phyloP scores from a whole-genome alignment of 768 basidiomycete species.

The Pisolithus sp. region DNA sequence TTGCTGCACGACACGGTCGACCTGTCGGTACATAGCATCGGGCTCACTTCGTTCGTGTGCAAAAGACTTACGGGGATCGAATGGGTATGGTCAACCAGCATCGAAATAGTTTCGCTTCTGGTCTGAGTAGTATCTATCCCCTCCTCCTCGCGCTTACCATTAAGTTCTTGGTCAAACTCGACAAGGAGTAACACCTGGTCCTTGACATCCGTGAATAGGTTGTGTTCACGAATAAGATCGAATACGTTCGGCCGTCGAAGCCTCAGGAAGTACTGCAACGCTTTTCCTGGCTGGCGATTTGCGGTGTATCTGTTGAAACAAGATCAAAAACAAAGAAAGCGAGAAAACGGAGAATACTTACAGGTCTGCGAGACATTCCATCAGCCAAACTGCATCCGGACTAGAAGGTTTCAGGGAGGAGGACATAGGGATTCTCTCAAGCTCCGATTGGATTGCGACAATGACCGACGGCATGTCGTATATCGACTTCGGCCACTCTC shows the following conservation, averaged over 20 bases:
- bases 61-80: constrained; percentile 76
- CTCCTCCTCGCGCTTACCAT: constrained; percentile 46
- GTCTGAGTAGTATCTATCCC: constrained; percentile 34
- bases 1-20: constrained; percentile 83
- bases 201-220: constrained; percentile 90
- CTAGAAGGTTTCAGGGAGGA: constrained; percentile 37
- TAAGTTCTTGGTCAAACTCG: constrained; percentile 89
- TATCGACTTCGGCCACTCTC: constrained; percentile 85
- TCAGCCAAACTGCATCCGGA: constrained; percentile 57
- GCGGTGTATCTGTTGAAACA: constrained; percentile 55
- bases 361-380: constrained; percentile 94
- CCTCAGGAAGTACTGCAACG: constrained; percentile 83
- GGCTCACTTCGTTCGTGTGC: not conserved
- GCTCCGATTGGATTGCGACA: constrained; percentile 77
- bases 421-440: constrained; percentile 56
- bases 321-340: not conserved
- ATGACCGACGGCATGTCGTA: constrained; percentile 87
- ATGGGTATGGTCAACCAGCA: constrained; percentile 91
- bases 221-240: constrained; percentile 87
- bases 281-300: constrained; percentile 92
- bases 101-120: constrained; percentile 71
- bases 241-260: constrained; percentile 87
- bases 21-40: constrained; percentile 40
- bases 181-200: constrained; percentile 90
- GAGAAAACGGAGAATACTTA: constrained; percentile 27